These are phyloP conservation scores for Silene vulgaris DNA, from an alignment of 179 eudicot species.

Conservation along the genomic window DNA sequence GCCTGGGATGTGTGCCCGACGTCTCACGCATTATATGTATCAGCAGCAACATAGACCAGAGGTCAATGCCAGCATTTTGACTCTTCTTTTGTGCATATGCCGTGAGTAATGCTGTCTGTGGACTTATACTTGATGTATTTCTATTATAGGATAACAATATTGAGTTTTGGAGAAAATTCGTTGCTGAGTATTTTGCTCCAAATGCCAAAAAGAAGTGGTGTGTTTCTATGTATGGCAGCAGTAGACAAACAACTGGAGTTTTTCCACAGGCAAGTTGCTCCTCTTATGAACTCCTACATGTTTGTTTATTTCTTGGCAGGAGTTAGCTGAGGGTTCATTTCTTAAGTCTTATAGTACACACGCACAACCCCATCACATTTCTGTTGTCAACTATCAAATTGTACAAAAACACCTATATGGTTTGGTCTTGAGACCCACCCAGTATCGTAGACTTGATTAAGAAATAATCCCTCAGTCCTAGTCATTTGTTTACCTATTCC, in stretches of 20 bases:
- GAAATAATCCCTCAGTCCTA: neutral
- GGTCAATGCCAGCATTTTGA: conserved; percentile 39
- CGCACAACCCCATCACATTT: too few relatives aligned
- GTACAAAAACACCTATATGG: neutral
- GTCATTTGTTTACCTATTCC: too few relatives aligned
- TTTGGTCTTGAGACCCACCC: neutral
- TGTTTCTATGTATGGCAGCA: conserved; percentile 95
- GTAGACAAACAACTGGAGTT: conserved; percentile 93
- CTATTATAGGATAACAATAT: conserved; percentile 77
- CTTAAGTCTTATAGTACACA: neutral
- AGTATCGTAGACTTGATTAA: neutral
- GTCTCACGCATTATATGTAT: conserved; percentile 83
- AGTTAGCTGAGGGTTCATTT: neutral
- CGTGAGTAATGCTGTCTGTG: neutral
- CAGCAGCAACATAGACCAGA: conserved; percentile 91
- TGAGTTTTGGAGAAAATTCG: conserved; percentile 94
- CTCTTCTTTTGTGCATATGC: neutral
- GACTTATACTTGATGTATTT: neutral
- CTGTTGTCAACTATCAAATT: neutral
- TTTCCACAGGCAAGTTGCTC: conserved; percentile 72
- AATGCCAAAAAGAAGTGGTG: conserved; percentile 99
- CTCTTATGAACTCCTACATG: neutral
- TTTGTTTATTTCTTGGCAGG: neutral
- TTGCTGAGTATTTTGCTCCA: conserved; percentile 82
- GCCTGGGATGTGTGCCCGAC: conserved; percentile 91